A percentile compares a stretch with the other conserved stretches of the same genome.
phyloP scores from a whole-genome alignment of 805 yeast genomes.

The Pichia pseudocactophila region DNA sequence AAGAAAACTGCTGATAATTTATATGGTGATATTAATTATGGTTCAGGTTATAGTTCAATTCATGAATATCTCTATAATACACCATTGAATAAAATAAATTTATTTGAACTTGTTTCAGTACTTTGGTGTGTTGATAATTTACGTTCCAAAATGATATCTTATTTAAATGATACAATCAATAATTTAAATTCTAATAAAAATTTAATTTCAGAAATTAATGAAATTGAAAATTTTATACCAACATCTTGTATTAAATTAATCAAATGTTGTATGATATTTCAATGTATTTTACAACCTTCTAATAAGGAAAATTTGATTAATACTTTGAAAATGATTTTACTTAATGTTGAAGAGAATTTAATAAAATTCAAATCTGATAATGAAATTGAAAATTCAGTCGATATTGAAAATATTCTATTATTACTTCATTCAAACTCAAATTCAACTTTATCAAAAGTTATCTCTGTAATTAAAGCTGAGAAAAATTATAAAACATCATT shows the following conservation, averaged over 20 bases:
- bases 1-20: conserved; percentile 3
- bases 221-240: conserved; percentile 18
- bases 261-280: conserved; percentile 23
- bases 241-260: conserved; percentile 19
- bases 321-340: conserved; percentile 20
- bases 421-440: conserved; percentile 1
- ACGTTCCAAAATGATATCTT: conserved; percentile 6
- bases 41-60: conserved; percentile 16
- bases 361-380: conserved; percentile 13
- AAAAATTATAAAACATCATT: conserved; percentile 6
- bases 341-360: conserved; percentile 16
- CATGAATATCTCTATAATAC: conserved; percentile 21
- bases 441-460: conserved; percentile 6
- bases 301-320: conserved; percentile 16
- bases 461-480: conserved; percentile 3
- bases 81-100: conserved; percentile 16
- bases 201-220: conserved; percentile 4
- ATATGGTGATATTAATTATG: conserved; percentile 5
- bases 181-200: conserved; percentile 1
- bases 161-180: conserved; percentile 3
- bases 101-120: conserved; percentile 20
- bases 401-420: conserved; percentile 1
- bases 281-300: conserved; percentile 20
- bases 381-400: not conserved
- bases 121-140: conserved; percentile 20